phyloP scores from a whole-genome alignment of 2,329 filamentous ascomycete genomes.

The Penicillium sclerotigenum region DNA sequence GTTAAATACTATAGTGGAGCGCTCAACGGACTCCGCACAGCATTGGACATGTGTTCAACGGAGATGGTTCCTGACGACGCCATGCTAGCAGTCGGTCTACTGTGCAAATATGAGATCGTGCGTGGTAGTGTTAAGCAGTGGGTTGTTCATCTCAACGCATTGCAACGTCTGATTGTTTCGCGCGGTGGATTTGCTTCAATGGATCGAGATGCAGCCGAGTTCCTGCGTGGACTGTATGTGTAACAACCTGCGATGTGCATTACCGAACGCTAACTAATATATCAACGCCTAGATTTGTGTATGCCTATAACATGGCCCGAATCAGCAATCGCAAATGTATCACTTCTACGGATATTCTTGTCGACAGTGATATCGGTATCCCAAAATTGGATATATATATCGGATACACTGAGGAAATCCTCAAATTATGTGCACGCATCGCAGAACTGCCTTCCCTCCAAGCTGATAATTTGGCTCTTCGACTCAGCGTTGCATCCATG shows the following conservation, averaged over 20 bases:
- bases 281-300: constrained; percentile 31
- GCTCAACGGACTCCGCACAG: constrained; percentile 32
- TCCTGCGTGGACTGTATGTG: constrained; percentile 35
- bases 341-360: constrained; percentile 12
- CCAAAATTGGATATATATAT: constrained; percentile 38
- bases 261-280: background rate
- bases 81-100: constrained; percentile 35
- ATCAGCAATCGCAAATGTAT: constrained; percentile 33
- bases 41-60: constrained; percentile 19
- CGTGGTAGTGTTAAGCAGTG: constrained; percentile 40
- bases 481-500: constrained; percentile 30
- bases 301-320: constrained; percentile 35
- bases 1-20: constrained; percentile 35
- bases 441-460: constrained; percentile 29
- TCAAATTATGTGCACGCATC: constrained; percentile 35
- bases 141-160: constrained; percentile 36
- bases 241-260: background rate
- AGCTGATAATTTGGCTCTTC: constrained; percentile 23
- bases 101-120: constrained; percentile 41
- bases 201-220: constrained; percentile 32
- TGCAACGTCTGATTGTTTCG: constrained; percentile 34
- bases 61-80: constrained; percentile 29
- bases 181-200: constrained; percentile 33
- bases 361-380: constrained; percentile 23
- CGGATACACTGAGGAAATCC: constrained; percentile 38